Evolutionary conservation across 1,139 yeast species (phyloP), one percentile per base, ranked within the genome.

Genomic region (Hansenula lynferdii): DNA sequence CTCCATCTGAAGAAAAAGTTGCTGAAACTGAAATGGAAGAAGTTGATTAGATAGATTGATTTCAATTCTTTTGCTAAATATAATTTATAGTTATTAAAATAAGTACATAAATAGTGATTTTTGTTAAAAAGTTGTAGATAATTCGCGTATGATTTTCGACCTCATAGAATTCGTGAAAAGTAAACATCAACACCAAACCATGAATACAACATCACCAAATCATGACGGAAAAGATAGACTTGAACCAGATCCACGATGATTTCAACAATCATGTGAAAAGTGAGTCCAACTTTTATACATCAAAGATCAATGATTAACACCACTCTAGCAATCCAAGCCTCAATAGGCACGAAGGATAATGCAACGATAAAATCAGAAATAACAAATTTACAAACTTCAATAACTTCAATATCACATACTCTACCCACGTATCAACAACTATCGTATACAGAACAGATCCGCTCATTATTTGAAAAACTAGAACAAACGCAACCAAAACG

Each of bases 21-120:
- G 83, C 77, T 60, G 97, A 89, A 75, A 84, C 95, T 53, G 96
- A 92, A 63, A 90, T 92, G 97, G 98, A 92, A 79, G 98, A 92
- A 74, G 97, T 92, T 67, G 98, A 92, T 72, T 94, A 86, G 68
- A 51, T n/a, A n/a, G n/a, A n/a, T n/a, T n/a, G n/a, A n/a, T n/a
- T 27, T 22, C 28, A 19, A 17, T 30, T 30, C 29, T 26, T 21
- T n/a, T 16, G n/a, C 22, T 27, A 16, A 21, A 8, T 27, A 8
- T 26, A 22, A 11, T 23, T 22, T 6, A 10, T 12, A 8, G 4
- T 30, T 14, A 5, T 16, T 15, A 6, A 17, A 22, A 22, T 34
- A 31, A 21, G 15, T 28, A 21, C n/a, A 24, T 24, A 24, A 12
- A 24, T 12, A 7, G n/a, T 24, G 6, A 5, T 12, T 3, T 24